phyloP scores from a whole-genome alignment of 805 yeast genomes.

The Ogataea pignaliae region DNA sequence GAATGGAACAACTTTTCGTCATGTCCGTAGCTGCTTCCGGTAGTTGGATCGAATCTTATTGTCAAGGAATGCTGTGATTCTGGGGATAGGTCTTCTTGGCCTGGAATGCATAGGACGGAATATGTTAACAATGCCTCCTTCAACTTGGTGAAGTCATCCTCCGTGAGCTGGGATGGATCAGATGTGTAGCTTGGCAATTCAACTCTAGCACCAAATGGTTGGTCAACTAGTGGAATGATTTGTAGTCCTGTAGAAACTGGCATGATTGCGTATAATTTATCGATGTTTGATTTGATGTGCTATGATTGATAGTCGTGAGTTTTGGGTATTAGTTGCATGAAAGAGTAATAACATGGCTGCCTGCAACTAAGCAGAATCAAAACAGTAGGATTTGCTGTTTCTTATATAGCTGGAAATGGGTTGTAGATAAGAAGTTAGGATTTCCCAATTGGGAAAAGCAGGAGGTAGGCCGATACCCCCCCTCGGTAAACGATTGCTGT shows the following conservation, averaged over 20 bases:
- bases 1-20: constrained; percentile 69
- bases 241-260: constrained; percentile 25
- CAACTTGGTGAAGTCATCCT: constrained; percentile 58
- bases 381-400: too few species aligned
- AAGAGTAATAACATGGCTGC: too few species aligned
- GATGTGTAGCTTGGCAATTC: constrained; percentile 62
- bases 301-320: too few species aligned
- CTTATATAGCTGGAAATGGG: too few species aligned
- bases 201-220: constrained; percentile 68
- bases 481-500: too few species aligned
- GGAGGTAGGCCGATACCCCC: too few species aligned
- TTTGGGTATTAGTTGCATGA: too few species aligned
- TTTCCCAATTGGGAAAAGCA: too few species aligned
- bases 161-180: constrained; percentile 67
- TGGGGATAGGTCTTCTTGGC: constrained; percentile 64
- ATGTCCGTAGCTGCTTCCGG: constrained; percentile 73
- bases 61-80: constrained; percentile 73
- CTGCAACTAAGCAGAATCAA: too few species aligned
- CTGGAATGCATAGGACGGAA: constrained; percentile 72
- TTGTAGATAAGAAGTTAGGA: too few species aligned
- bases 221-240: constrained; percentile 43
- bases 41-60: constrained; percentile 71
- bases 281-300: too few species aligned
- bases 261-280: constrained; percentile 5
- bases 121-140: constrained; percentile 62